These are phyloP conservation scores for Populus simonii DNA, from an alignment of 345 rosid genomes.

Conservation along the genomic window DNA sequence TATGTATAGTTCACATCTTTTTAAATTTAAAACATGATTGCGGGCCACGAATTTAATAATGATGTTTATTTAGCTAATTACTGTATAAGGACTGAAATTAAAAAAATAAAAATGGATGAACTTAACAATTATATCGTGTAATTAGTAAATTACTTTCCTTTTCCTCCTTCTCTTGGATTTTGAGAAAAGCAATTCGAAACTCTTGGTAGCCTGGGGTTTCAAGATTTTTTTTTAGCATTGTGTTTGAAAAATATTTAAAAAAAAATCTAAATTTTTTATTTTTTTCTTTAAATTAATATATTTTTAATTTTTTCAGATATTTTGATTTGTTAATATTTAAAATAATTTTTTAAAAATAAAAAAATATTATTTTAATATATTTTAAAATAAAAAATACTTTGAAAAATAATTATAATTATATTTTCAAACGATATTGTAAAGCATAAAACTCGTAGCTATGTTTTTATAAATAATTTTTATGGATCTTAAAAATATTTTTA, in stretches of 20 bases:
- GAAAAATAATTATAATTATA: accelerated
- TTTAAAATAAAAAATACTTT: too few relatives aligned
- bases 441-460: too few relatives aligned
- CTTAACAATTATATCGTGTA: not conserved
- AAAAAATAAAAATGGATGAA: not conserved
- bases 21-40: not conserved
- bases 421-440: too few relatives aligned
- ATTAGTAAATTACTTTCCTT: not conserved
- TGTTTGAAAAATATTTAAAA: too few relatives aligned
- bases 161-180: not conserved
- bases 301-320: too few relatives aligned
- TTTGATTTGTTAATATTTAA: accelerated
- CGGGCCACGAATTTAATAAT: not conserved
- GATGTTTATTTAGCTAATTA: not conserved
- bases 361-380: too few relatives aligned
- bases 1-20: too few relatives aligned
- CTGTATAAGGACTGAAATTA: too few relatives aligned
- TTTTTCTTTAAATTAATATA: too few relatives aligned
- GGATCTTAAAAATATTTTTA: too few relatives aligned
- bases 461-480: too few relatives aligned
- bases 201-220: not conserved
- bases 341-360: too few relatives aligned
- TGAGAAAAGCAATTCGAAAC: not conserved
- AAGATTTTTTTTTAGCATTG: not conserved
- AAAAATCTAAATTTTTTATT: not conserved